A percentile compares a stretch with the other conserved stretches of the same genome.
Evolutionary conservation across 441 rosid species (phyloP).

Genomic region (Erodium texanum): DNA sequence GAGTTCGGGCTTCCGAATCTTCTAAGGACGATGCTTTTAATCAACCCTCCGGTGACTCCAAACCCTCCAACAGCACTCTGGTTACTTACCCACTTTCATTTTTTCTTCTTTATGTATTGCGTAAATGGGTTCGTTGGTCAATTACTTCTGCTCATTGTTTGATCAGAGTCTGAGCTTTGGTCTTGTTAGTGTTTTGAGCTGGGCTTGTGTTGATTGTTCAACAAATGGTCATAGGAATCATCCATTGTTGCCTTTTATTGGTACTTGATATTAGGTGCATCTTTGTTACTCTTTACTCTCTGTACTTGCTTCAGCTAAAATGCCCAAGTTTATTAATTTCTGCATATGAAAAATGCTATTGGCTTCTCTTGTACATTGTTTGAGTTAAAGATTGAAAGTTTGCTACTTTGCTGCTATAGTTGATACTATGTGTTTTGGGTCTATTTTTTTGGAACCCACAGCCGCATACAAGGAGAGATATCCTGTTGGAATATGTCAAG

Average conservation of each 20-base stretch:
- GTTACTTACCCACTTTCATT: conserved; percentile 22
- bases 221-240: background rate
- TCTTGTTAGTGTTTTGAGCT: background rate
- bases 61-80: conserved; percentile 54
- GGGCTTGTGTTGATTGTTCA: background rate
- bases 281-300: too few relatives aligned
- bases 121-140: too few relatives aligned
- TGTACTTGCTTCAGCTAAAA: background rate
- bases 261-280: background rate
- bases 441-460: conserved; percentile 19
- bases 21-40: conserved; percentile 34
- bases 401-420: conserved; percentile 9
- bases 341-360: background rate
- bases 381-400: background rate
- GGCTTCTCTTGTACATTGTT: background rate
- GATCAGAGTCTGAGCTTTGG: background rate
- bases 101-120: background rate
- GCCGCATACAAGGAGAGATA: conserved; percentile 70
- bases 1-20: conserved; percentile 56
- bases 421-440: conserved; percentile 16
- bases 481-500: conserved; percentile 84
- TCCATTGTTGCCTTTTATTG: background rate
- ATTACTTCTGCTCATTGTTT: background rate
- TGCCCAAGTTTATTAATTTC: background rate
- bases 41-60: conserved; percentile 42